Evolutionary conservation across 2,329 filamentous ascomycete species (phyloP), one percentile per base, ranked within the genome.

Genomic region (Diplocarpon mali): DNA sequence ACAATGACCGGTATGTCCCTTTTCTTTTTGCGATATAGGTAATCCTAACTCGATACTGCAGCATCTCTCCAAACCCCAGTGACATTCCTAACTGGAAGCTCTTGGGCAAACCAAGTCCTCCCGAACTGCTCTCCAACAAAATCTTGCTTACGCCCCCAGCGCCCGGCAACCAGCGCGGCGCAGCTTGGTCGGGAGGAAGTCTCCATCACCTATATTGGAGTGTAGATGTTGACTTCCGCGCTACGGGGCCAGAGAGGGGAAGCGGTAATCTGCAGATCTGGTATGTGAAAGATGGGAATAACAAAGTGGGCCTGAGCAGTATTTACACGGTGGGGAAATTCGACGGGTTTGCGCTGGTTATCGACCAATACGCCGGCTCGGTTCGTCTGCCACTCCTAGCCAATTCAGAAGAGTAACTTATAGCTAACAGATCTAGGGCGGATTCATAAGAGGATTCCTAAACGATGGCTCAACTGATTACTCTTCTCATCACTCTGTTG

Each of bases 251-350:
- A 51, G 92, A 96, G 61, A 73, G 85, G 55, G 87, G 81, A 40
- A 80, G 82, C 46, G 92, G 92, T 39, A 95, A 93, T 66, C 69
- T 98, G 55, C 90, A 96, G 65, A 73, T 98, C 58, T 98, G 92
- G 92, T 86, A 93, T 60, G 80, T 77, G 42, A 80, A 78, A 56
- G 75, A 85, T 48, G 83, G 84, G 28, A 67, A 76, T 54, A 66
- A 72, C 48, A 69, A 71, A 27, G 69, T 94, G 44, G 81, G 79
- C 44, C 74, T 80, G 17, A 75, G 77, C 52, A 93, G 85, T 64
- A 78, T 95, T 55, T 95, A 95, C 67, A 92, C 84, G 0, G 82
- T 83, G 9, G 78, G 78, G 43, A 78, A 76, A 55, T 98, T 95
- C 58, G 90, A 96, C 57, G 92, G 92, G n/a, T 69, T 98, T 54